phyloP scores from a whole-genome alignment of 257 asterid species.

The Cruciata laevipes region DNA sequence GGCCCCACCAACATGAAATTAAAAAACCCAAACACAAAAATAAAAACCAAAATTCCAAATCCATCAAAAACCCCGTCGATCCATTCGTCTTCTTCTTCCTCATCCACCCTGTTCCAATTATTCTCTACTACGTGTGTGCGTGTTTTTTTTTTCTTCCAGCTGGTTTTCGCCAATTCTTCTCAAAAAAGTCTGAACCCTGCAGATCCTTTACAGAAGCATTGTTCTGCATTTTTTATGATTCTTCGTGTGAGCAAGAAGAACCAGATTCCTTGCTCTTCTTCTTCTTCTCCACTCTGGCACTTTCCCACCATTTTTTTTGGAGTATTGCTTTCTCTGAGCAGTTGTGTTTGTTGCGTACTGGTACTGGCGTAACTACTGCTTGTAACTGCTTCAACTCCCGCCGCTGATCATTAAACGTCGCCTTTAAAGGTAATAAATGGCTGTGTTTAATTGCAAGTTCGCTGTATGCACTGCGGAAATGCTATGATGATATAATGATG shows the following conservation, averaged over 20 bases:
- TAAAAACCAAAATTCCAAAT: no score
- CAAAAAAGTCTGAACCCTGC: not conserved
- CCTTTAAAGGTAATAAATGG: conserved; percentile 11
- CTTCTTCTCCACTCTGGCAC: conserved; percentile 3
- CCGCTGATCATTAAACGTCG: conserved; percentile 5
- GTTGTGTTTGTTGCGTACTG: not conserved
- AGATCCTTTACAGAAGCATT: not conserved
- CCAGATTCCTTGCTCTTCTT: conserved; percentile 25
- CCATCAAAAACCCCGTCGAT: not conserved
- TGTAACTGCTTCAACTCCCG: conserved; percentile 24
- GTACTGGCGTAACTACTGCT: not conserved
- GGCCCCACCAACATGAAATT: not conserved
- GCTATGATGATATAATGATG: not conserved
- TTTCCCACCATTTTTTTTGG: not conserved
- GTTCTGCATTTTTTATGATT: not conserved
- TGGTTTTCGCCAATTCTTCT: conserved; percentile 2
- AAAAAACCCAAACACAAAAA: not conserved
- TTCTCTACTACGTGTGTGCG: conserved; percentile 8
- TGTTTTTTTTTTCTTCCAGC: not conserved
- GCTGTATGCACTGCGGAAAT: not conserved
- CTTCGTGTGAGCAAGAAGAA: not conserved
- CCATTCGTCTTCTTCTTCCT: not conserved
- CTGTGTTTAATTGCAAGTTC: not conserved
- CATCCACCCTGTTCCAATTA: not conserved
- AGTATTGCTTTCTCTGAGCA: not conserved